phyloP scores from a whole-genome alignment of 2,329 filamentous ascomycete species.

The Alternaria viburni region DNA sequence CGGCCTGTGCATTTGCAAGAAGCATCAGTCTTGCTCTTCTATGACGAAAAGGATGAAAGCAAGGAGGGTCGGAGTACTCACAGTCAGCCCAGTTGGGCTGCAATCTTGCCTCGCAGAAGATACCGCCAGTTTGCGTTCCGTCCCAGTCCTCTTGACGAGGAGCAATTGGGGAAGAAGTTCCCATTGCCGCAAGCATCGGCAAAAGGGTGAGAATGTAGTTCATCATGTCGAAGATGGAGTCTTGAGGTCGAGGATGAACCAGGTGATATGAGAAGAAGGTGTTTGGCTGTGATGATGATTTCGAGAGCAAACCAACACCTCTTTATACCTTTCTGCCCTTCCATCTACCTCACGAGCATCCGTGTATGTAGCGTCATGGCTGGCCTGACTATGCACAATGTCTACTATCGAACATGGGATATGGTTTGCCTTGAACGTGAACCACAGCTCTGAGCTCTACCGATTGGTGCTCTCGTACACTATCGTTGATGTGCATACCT shows the following conservation, averaged over 20 bases:
- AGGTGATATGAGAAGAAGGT: neutral
- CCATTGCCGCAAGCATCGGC: neutral
- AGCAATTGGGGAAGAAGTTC: neutral
- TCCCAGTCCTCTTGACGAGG: neutral
- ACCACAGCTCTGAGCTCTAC: neutral
- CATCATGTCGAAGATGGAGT: neutral
- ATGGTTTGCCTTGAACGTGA: neutral
- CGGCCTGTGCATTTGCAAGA: neutral
- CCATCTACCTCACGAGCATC: neutral
- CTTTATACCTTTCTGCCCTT: neutral
- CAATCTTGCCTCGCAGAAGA: neutral
- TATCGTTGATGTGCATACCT: neutral
- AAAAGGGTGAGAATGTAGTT: neutral
- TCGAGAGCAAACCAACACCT: neutral
- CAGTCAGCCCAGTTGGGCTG: neutral
- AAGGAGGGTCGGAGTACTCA: neutral
- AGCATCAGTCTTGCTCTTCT: neutral
- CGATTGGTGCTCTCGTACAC: neutral
- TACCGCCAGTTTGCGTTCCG: neutral
- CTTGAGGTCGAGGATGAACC: neutral
- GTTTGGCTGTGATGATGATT: neutral
- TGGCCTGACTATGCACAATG: neutral
- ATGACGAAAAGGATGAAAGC: too few species aligned
- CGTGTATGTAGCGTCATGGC: neutral
- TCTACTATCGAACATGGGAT: neutral